Evolutionary conservation across 106 monocot genomes (phyloP), one percentile per base, ranked within the genome.

Genomic region (Dioscorea alata): DNA sequence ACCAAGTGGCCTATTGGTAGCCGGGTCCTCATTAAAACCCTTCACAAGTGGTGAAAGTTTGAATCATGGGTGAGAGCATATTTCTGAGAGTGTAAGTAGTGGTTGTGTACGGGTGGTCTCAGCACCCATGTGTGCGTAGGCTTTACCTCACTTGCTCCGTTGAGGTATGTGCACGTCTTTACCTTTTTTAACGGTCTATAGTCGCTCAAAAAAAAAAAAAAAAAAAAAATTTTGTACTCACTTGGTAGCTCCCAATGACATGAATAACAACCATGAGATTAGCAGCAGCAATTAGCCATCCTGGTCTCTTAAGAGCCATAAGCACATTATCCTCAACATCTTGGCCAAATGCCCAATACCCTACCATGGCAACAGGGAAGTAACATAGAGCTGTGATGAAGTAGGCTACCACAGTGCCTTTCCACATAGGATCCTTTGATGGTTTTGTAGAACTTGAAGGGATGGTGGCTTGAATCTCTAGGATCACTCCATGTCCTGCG

Each of bases 401-500:
- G 59, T 80, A 80, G 13, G 80, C 80, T 5, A 71, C 52, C 8
- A 81, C 57, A 0, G 69, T 69, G 6, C 81, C 81, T 31, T 49
- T 50, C 75, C 70, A 76, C 81, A 81, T 81, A 4, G 81, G 75
- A 42, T 32, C 34, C 72, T 72, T 76, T 12, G 81, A 81, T 0
- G 76, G 81, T 62, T 72, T 72, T 17, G 68, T 33, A 28, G 67
- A 54, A 6, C 76, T 72, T n/a, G 81, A 81, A 20, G 80, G 80
- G 50, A 80, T 80, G 2, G 75, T 71, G 8, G 80, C 80, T 25
- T 80, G 80, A 70, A 81, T 76, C 62, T 81, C 81, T 8, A 81
- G 72, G 31, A 72, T 51, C 16, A 81, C 81, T 13, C 65, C 69
- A 16, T 81, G 81, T 12, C 81, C 76, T 7, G 81, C 81, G 56